phyloP scores from a whole-genome alignment of 345 rosid species.

The Cochlearia excelsa region DNA sequence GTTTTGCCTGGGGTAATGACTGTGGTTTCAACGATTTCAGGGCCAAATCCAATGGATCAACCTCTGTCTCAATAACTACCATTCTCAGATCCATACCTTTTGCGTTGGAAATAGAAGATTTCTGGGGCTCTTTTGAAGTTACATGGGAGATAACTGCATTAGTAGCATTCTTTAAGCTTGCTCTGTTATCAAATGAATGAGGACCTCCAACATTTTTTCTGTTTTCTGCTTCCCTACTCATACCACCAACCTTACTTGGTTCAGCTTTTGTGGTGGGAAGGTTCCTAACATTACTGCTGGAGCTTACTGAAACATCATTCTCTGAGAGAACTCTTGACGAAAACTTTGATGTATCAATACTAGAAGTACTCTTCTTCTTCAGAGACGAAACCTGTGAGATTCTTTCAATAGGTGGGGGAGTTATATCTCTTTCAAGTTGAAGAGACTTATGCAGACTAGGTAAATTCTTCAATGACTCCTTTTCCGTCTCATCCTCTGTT shows the following conservation, averaged over 20 bases:
- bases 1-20: constrained; percentile 42
- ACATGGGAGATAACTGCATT: constrained; percentile 36
- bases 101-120: constrained; percentile 36
- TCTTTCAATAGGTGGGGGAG: constrained; percentile 39
- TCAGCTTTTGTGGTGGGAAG: constrained; percentile 39
- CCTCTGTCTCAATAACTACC: constrained; percentile 42
- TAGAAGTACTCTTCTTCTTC: constrained; percentile 40
- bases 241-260: constrained; percentile 40
- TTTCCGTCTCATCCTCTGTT: constrained; percentile 41
- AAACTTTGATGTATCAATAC: constrained; percentile 38
- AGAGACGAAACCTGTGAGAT: constrained; percentile 32
- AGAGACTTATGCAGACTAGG: constrained; percentile 38
- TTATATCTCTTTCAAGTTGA: constrained; percentile 35
- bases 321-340: constrained; percentile 29
- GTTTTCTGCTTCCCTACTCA: constrained; percentile 41
- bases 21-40: constrained; percentile 44
- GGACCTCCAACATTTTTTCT: constrained; percentile 34
- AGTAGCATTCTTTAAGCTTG: constrained; percentile 33
- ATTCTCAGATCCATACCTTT: constrained; percentile 48
- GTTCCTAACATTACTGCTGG: constrained; percentile 29
- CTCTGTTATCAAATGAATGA: constrained; percentile 34
- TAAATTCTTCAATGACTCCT: constrained; percentile 34
- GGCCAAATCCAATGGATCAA: constrained; percentile 52
- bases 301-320: constrained; percentile 34
- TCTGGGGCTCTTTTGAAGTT: constrained; percentile 35